A percentile compares a stretch with the other conserved stretches of the same genome.
phyloP scores from a whole-genome alignment of 2,329 filamentous ascomycete genomes.

The Gliomastix tumulicola region DNA sequence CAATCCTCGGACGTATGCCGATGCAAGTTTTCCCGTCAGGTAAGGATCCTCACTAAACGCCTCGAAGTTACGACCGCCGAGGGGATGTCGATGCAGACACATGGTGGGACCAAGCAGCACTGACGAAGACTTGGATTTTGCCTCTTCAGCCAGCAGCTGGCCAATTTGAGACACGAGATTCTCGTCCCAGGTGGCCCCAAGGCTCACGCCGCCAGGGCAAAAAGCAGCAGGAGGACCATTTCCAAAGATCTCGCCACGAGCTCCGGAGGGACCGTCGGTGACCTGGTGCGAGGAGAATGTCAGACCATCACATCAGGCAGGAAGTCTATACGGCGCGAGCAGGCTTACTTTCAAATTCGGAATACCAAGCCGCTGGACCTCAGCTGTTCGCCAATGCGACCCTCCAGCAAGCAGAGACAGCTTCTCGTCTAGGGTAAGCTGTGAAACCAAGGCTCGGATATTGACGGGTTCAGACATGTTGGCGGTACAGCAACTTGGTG shows the following conservation, averaged over 20 bases:
- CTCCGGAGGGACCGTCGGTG: not conserved
- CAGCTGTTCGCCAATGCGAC: not conserved
- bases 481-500: too few relatives aligned
- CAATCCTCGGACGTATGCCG: slow-evolving; percentile 30
- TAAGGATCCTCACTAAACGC: slow-evolving; percentile 66
- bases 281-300: not conserved
- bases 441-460: not conserved
- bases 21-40: slow-evolving; percentile 57
- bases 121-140: slow-evolving; percentile 55
- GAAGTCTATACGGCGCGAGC: not conserved
- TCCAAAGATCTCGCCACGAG: not conserved
- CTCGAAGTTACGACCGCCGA: slow-evolving; percentile 71
- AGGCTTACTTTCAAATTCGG: not conserved
- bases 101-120: slow-evolving; percentile 62
- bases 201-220: slow-evolving; percentile 8
- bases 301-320: not conserved
- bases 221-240: not conserved
- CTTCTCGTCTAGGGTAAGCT: not conserved
- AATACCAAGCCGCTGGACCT: not conserved
- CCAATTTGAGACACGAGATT: slow-evolving; percentile 52
- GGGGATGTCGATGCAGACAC: slow-evolving; percentile 44
- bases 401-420: not conserved
- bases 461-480: too few relatives aligned
- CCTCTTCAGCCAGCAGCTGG: slow-evolving; percentile 47
- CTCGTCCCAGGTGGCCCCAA: slow-evolving; percentile 57